Evolutionary conservation across 2,329 filamentous ascomycete species (phyloP).

Genomic region (Aspergillus unguis): DNA sequence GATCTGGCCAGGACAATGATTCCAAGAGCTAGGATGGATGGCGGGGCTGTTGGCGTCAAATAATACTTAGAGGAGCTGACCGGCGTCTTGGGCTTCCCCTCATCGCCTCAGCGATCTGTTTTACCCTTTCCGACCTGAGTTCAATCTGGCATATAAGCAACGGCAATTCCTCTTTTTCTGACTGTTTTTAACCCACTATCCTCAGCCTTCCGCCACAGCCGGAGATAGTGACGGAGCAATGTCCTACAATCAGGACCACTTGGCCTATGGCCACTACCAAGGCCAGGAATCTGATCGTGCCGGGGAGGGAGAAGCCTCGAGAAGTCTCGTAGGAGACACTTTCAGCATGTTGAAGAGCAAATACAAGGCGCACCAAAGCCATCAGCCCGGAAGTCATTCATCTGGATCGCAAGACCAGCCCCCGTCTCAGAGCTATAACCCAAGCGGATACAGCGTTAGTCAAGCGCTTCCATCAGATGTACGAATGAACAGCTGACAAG

Average conservation of each 20-base stretch:
- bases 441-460: conserved; percentile 25
- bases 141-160: neutral
- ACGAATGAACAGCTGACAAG: neutral
- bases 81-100: conserved; percentile 3
- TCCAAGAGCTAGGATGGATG: conserved; percentile 1
- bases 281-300: conserved; percentile 30
- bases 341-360: conserved; percentile 47
- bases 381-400: conserved; percentile 11
- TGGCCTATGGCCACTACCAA: conserved; percentile 56
- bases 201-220: neutral
- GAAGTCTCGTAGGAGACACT: conserved; percentile 53
- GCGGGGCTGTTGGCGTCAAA: conserved; percentile 10
- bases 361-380: conserved; percentile 30
- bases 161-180: neutral
- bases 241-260: conserved; percentile 47
- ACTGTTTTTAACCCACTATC: neutral
- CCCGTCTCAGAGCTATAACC: conserved; percentile 16
- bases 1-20: neutral
- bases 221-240: conserved; percentile 19
- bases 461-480: neutral
- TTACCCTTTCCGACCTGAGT: neutral
- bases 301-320: conserved; percentile 39
- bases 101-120: conserved; percentile 1
- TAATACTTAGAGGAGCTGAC: conserved; percentile 2
- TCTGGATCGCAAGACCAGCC: conserved; percentile 9